Evolutionary conservation across 2,329 filamentous ascomycete species (phyloP).

Genomic region (Fusarium euwallaceae): DNA sequence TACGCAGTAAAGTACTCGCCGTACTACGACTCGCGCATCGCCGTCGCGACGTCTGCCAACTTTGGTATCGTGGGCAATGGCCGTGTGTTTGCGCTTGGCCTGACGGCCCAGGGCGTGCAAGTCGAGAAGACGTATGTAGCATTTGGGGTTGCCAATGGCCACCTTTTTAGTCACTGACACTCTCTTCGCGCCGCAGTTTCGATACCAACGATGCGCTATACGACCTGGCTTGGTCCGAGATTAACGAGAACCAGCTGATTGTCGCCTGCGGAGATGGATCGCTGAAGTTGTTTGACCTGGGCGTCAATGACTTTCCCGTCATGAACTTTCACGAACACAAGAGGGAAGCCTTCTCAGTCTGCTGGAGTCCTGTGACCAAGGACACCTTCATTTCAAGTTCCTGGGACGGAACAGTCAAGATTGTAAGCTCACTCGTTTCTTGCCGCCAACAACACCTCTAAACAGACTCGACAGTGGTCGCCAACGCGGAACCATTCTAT

Average conservation of each 20-base stretch:
- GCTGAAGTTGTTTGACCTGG: constrained; percentile 92
- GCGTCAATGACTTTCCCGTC: constrained; percentile 85
- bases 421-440: constrained; percentile 60
- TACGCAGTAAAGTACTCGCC: constrained; percentile 99
- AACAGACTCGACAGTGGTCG: constrained; percentile 74
- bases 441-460: background rate
- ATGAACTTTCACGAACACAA: constrained; percentile 95
- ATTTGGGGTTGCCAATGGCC: too few relatives aligned
- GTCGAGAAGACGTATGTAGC: constrained; percentile 81
- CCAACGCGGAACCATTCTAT: constrained; percentile 81
- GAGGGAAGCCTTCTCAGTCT: constrained; percentile 90
- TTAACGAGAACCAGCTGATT: constrained; percentile 94
- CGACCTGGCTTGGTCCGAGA: constrained; percentile 94
- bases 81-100: constrained; percentile 83
- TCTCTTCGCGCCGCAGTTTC: constrained; percentile 68
- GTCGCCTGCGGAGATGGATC: constrained; percentile 93
- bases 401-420: constrained; percentile 96
- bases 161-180: too few relatives aligned
- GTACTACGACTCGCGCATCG: constrained; percentile 95
- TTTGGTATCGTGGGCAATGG: constrained; percentile 98
- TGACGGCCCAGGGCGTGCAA: constrained; percentile 86
- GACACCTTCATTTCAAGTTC: constrained; percentile 91
- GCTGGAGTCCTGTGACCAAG: constrained; percentile 93
- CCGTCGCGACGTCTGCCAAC: constrained; percentile 91
- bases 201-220: constrained; percentile 98